These are phyloP conservation scores for Globisporangium sylvaticum DNA, from an alignment of 352 stramenopile species.

Conservation along the genomic window DNA sequence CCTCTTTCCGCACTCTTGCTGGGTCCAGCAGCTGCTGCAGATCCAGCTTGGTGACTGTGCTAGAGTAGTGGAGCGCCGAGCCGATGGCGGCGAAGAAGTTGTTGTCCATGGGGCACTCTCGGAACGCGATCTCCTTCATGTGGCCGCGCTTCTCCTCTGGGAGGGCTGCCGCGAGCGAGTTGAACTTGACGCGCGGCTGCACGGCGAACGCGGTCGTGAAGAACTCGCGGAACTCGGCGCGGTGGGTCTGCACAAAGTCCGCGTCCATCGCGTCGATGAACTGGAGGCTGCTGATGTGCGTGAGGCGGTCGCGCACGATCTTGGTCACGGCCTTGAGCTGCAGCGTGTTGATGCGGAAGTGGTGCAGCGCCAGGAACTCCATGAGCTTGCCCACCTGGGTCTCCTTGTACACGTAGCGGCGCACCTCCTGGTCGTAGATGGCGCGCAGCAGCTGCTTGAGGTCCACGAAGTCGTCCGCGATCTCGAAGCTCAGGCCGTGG, in stretches of 20 bases:
- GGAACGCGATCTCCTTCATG: slow-evolving; percentile 39
- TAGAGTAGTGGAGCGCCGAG: slow-evolving; percentile 55
- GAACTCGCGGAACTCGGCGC: slow-evolving; percentile 41
- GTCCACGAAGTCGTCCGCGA: slow-evolving; percentile 44
- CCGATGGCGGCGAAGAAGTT: slow-evolving; percentile 45
- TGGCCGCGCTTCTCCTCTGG: slow-evolving; percentile 36
- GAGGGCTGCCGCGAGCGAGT: slow-evolving; percentile 38
- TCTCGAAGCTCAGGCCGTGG: slow-evolving; percentile 49
- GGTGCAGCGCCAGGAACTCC: slow-evolving; percentile 45
- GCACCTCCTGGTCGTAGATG: slow-evolving; percentile 45
- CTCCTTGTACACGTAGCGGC: slow-evolving; percentile 46
- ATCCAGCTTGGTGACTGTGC: slow-evolving; percentile 43
- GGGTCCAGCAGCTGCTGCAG: slow-evolving; percentile 48
- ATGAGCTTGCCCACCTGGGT: slow-evolving; percentile 55
- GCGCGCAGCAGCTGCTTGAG: slow-evolving; percentile 43
- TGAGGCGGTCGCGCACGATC: slow-evolving; percentile 38
- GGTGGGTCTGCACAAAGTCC: slow-evolving; percentile 34
- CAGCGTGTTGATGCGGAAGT: slow-evolving; percentile 40
- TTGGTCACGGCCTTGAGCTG: slow-evolving; percentile 41
- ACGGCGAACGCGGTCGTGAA: slow-evolving; percentile 43
- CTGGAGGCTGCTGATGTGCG: slow-evolving; percentile 40
- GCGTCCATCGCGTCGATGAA: slow-evolving; percentile 44
- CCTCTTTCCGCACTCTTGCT: slow-evolving; percentile 29
- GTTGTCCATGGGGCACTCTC: slow-evolving; percentile 48
- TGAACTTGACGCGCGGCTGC: slow-evolving; percentile 49